phyloP scores from a whole-genome alignment of 1,284 basidiomycete species.

The Stygiomarasmius scandens region DNA sequence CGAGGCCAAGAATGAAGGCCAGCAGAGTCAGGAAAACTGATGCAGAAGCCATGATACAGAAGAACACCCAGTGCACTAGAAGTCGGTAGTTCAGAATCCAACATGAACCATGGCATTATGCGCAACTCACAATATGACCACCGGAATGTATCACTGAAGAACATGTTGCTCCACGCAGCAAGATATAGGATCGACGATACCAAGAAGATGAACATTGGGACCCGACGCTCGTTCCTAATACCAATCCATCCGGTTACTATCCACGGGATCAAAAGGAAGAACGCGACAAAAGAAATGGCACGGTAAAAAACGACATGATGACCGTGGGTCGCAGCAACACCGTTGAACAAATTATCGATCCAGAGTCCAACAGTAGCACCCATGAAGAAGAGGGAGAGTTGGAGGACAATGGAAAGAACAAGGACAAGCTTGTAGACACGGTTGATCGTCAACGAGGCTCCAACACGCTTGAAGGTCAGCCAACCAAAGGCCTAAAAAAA shows the following conservation, averaged over 20 bases:
- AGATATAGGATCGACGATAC: slow-evolving; percentile 61
- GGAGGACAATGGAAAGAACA: slow-evolving; percentile 70
- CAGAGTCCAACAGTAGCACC: slow-evolving; percentile 68
- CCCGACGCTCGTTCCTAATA: slow-evolving; percentile 64
- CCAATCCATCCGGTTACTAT: slow-evolving; percentile 72
- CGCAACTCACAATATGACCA: slow-evolving; percentile 56
- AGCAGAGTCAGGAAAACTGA: slow-evolving; percentile 61
- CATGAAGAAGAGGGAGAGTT: slow-evolving; percentile 78
- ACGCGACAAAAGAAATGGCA: slow-evolving; percentile 53
- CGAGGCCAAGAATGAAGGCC: slow-evolving; percentile 60
- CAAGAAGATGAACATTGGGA: slow-evolving; percentile 66
- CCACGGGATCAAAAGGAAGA: slow-evolving; percentile 70
- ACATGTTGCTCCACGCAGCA: slow-evolving; percentile 71
- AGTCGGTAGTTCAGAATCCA: background rate
- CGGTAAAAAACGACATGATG: slow-evolving; percentile 52
- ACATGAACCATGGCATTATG: background rate
- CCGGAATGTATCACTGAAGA: slow-evolving; percentile 69
- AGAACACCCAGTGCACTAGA: slow-evolving; percentile 67
- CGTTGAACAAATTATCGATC: slow-evolving; percentile 76
- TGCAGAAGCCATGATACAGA: slow-evolving; percentile 60
- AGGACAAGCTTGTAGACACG: slow-evolving; percentile 74
- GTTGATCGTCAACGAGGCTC: slow-evolving; percentile 74
- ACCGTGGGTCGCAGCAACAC: slow-evolving; percentile 57
- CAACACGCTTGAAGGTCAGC: slow-evolving; percentile 85
- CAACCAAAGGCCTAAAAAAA: slow-evolving; percentile 66